phyloP scores from a whole-genome alignment of 176 grass and related monocot species.

The Hsuehochloa calcarea region DNA sequence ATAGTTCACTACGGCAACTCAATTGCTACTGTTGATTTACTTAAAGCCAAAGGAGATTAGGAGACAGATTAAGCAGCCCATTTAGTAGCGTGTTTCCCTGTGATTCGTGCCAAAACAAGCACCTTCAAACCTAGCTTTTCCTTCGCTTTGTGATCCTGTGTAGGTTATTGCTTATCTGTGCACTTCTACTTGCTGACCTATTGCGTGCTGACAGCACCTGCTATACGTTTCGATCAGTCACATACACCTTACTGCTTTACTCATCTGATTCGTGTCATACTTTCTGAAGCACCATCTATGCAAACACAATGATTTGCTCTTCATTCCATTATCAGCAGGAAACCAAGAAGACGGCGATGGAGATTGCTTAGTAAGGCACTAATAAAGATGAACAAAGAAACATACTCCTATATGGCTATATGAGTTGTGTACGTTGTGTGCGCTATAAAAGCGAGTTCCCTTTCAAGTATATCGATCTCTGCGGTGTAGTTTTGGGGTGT shows the following conservation, averaged over 20 bases:
- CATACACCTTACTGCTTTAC: constrained; percentile 14
- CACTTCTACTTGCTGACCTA: not conserved
- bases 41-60: not conserved
- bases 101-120: not conserved
- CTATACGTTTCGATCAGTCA: not conserved
- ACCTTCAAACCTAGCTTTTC: not conserved
- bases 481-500: not conserved
- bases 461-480: not conserved
- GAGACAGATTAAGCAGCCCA: not conserved
- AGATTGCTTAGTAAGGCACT: constrained; percentile 9
- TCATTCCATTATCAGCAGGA: not conserved
- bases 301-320: not conserved
- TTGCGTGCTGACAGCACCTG: not conserved
- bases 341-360: not conserved
- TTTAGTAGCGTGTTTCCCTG: not conserved
- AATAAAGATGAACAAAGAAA: not conserved
- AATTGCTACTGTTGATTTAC: not conserved
- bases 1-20: not conserved
- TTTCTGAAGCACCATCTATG: not conserved
- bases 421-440: no score
- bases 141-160: no score
- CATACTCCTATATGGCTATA: no score
- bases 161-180: no score
- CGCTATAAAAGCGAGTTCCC: not conserved
- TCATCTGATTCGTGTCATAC: not conserved